Evolutionary conservation across 106 monocot genomes (phyloP).

Genomic region (Platanthera guangdongensis): DNA sequence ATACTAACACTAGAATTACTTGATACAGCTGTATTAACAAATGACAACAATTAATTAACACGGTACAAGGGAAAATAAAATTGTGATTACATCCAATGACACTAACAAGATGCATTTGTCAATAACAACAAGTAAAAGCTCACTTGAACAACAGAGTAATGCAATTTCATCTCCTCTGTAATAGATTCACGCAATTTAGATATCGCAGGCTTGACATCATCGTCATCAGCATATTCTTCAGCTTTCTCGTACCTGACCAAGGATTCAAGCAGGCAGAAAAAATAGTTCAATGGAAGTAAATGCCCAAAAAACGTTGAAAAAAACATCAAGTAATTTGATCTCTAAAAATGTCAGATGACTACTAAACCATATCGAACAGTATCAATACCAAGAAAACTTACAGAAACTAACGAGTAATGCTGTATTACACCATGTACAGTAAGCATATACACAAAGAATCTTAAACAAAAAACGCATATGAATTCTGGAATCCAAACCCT

Average conservation of each 20-base stretch:
- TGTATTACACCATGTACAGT: not conserved
- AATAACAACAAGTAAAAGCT: not conserved
- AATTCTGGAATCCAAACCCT: not conserved
- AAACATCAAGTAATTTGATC: not conserved
- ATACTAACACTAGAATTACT: not conserved
- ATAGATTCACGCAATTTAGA: slow-evolving; percentile 35
- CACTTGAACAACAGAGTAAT: slow-evolving; percentile 54
- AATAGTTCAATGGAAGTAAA: not conserved
- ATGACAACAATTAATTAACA: not conserved
- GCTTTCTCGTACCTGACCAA: slow-evolving; percentile 79
- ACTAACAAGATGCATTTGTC: not conserved
- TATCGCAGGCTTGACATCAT: slow-evolving; percentile 53
- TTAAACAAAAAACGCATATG: not conserved
- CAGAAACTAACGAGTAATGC: not conserved
- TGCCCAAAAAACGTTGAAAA: not conserved
- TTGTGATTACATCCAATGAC: not conserved
- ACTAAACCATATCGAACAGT: not conserved
- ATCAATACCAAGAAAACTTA: not conserved
- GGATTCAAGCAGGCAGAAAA: not conserved
- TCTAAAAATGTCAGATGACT: not conserved
- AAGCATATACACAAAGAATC: not conserved
- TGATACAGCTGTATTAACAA: not conserved
- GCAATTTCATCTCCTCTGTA: slow-evolving; percentile 43
- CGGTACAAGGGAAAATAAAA: not conserved
- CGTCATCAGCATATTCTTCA: slow-evolving; percentile 83